Evolutionary conservation across 805 yeast species (phyloP).

Genomic region (Yueomyces sinensis): DNA sequence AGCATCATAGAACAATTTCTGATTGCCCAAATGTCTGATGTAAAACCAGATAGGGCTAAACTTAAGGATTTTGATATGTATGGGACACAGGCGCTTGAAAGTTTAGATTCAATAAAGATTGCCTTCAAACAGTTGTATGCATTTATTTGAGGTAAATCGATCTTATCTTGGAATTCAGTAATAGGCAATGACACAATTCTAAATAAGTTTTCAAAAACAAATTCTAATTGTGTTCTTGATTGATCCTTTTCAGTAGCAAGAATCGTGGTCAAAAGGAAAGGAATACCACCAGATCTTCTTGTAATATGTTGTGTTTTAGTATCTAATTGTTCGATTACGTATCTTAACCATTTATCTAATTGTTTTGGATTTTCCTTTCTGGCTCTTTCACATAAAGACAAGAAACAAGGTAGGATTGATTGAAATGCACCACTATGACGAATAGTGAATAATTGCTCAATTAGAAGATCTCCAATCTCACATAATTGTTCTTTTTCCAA

Average conservation of each 20-base stretch:
- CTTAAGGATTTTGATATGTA: slow-evolving; percentile 46
- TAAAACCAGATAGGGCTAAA: slow-evolving; percentile 49
- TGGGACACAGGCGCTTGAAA: slow-evolving; percentile 39
- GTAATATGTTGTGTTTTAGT: slow-evolving; percentile 59
- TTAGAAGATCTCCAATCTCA: slow-evolving; percentile 38
- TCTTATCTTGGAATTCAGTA: slow-evolving; percentile 34
- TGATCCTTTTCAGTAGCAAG: slow-evolving; percentile 36
- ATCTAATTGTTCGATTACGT: slow-evolving; percentile 39
- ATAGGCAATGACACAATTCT: slow-evolving; percentile 42
- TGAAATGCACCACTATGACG: slow-evolving; percentile 90
- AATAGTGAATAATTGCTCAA: slow-evolving; percentile 56
- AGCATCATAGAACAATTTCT: slow-evolving; percentile 91
- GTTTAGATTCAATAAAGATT: slow-evolving; percentile 54
- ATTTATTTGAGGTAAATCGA: slow-evolving; percentile 84
- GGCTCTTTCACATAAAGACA: slow-evolving; percentile 52
- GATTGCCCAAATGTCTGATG: slow-evolving; percentile 66
- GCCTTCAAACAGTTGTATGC: slow-evolving; percentile 78
- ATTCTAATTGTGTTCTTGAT: slow-evolving; percentile 29
- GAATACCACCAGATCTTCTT: slow-evolving; percentile 87
- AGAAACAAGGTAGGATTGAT: slow-evolving; percentile 72
- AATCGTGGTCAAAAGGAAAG: slow-evolving; percentile 63
- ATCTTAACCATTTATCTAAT: slow-evolving; percentile 46
- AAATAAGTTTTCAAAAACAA: slow-evolving; percentile 39
- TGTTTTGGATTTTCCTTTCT: slow-evolving; percentile 22
- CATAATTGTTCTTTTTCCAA: slow-evolving; percentile 13